Evolutionary conservation across 2,329 filamentous ascomycete species (phyloP).

Genomic region (Fusarium hostae): DNA sequence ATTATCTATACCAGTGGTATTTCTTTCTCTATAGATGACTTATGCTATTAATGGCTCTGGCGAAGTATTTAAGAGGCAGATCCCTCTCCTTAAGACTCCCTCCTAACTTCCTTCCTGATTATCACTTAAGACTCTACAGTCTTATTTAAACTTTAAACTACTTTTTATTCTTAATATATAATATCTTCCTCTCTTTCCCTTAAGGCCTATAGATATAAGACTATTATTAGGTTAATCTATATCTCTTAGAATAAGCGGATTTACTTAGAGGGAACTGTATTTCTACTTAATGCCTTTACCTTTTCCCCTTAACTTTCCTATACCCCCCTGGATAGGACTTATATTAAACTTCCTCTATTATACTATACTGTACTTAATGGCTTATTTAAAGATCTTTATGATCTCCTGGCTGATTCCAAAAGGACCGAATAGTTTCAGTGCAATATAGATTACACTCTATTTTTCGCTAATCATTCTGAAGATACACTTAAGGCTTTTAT

Average conservation of each 20-base stretch:
- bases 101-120: not conserved
- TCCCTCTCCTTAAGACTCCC: not conserved
- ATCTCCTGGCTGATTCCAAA: not conserved
- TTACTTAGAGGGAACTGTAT: not conserved
- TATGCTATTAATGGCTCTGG: not conserved
- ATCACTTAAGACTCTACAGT: accelerated
- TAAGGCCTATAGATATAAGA: too few relatives aligned
- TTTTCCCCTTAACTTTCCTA: not conserved
- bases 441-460: not conserved
- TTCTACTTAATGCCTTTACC: not conserved
- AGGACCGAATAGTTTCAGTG: not conserved
- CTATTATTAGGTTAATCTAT: too few relatives aligned
- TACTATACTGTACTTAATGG: not conserved
- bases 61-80: not conserved
- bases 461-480: not conserved
- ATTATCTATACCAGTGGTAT: not conserved
- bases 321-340: not conserved
- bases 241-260: not conserved
- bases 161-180: not conserved
- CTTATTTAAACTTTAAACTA: not conserved
- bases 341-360: not conserved
- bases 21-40: not conserved
- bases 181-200: not conserved
- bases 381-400: not conserved
- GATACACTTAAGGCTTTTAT: not conserved